Evolutionary conservation across 2,329 filamentous ascomycete species (phyloP), one percentile per base, ranked within the genome.

Genomic region (Stagonosporopsis chrysanthemi): DNA sequence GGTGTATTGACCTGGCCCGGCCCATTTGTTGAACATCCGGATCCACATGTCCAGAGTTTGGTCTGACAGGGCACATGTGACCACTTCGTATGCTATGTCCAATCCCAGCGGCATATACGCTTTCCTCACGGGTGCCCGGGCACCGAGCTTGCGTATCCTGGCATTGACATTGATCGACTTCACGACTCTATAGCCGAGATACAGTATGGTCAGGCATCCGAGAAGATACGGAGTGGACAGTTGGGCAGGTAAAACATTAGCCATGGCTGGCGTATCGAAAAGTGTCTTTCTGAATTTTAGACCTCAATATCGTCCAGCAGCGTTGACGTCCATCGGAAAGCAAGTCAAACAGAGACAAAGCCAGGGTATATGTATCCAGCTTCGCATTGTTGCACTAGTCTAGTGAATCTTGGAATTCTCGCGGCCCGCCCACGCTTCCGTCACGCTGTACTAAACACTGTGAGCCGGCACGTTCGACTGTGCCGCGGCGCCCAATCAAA

Each of bases 11-110:
- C 74, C 72, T 1, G 72, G 70, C 4, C 77, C 68, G 7, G 12
- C 70, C 55, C 58, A 74, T 15, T 75, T 74, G 8, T 62, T 44
- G 67, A 92, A 84, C 50, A 82, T 75, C 2, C 74, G 57, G 7
- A 78, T 63, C 88, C 90, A 96, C 58, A 84, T 79, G 42, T 87
- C 81, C 28, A 88, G 78, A 58, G 87, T 87, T 42, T 80, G 75
- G 69, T 92, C 78, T 0, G 76, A 70, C 45, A 80, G 73, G 7
- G 83, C 82, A 42, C 84, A 78, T 28, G 75, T 75, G 41, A 91
- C 68, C n/a, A 83, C 82, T n/a, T 76, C 71, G 66, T 78, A 80
- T 29, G 92, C 77, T 58, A 91, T 80, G 63, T 90, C 89, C 39
- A 93, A 62, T 43, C 88, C 90, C 38, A 70, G 73, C 1, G 80